Base-by-base conservation (phyloP, 768 basidiomycete genomes). In the Lactarius quietus region DNA sequence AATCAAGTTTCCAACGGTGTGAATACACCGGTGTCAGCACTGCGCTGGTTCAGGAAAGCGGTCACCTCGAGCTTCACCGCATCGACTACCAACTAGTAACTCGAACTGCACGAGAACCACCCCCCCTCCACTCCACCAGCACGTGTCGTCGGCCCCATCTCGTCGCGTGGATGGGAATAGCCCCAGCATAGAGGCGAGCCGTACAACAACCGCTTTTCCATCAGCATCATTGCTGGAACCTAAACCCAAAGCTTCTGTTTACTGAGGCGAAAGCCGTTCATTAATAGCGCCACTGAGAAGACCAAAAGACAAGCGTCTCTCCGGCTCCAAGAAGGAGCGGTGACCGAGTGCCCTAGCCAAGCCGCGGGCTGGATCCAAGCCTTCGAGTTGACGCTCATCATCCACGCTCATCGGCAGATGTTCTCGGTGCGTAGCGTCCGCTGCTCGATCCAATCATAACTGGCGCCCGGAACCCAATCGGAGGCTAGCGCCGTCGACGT, bases 311-410 rank as follows among this genome's bases (percentile, higher is more conserved):
- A n/a, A 36, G 38, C 20, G 33, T 57, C 29, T 23, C 31, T 39
- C 53, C 36, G 29, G 65, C 12, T 12, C 29, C 45, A 29, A 33
- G 39, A 33, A 9, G 65, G 20, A 35, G 43, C 35, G 52, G 60
- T 28, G 52, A 26, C 60, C 23, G 41, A 53, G 33, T 33, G 31
- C 56, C 20, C 14, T 18, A 28, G 38, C 26, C 56, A 36, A 38
- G 45, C 17, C 28, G n/a, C 45, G 60, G 64, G 41, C 23, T 41
- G 57, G 28, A 38, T 38, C 55, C 28, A 17, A 57, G 18, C 1
- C 39, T 18, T 56, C 65, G n/a, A 62, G 52, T 33, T 58, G 65
- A 48, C 61, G 65, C 57, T 57, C 65, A 62, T 62, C 31, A 54
- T 51, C 60, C 38, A 57, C 3, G 6, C 38, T 59, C 65, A 62